Evolutionary conservation across 352 stramenopile species (phyloP), one percentile per base, ranked within the genome.

Genomic region (Poterioochromonas sp.): DNA sequence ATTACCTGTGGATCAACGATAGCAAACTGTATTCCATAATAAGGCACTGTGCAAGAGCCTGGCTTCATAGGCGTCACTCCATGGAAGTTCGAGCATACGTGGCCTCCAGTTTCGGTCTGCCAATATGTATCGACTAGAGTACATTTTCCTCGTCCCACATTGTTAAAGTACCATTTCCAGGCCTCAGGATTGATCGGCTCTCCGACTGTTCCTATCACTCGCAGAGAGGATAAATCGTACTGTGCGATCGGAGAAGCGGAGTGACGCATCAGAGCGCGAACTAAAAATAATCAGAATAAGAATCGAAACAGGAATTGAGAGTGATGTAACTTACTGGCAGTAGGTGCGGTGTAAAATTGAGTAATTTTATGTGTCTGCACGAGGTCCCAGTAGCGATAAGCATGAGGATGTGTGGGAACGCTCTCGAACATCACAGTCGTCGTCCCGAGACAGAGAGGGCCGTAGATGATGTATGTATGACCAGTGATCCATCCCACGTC

Each of bases 161-260:
- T 54, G 34, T 78, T 68, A 35, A 71, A 44, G 83, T 98, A 98
- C 95, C 94, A 97, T 34, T 87, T 86, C 93, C 92, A 98, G 37
- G 96, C 89, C 83, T 97, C 94, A 0, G 94, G 95, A 85, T 99
- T 99, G 85, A 99, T 99, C 3, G 95, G 96, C 85, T 99, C 96
- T 40, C 96, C 96, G 32, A 99, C 96, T 70, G 91, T 97, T 29
- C 95, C 95, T 18, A 99, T 86, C 41, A 98, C 88, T 43, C 93
- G 91, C 41, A 99, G 84, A 40, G 84, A 92, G 49, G 88, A 94
- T 69, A 93, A 87, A 83, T 98, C 92, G 85, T 98, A 97, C 71
- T 97, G 92, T 37, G 90, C 87, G 29, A 97, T 89, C 53, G 90
- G 85, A 51, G 96, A 90, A 79, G 94, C 87, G 47, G 93, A 93